These are phyloP conservation scores for Linderina pennispora DNA, from an alignment of 192 early-diverging fungal species.

Conservation along the genomic window DNA sequence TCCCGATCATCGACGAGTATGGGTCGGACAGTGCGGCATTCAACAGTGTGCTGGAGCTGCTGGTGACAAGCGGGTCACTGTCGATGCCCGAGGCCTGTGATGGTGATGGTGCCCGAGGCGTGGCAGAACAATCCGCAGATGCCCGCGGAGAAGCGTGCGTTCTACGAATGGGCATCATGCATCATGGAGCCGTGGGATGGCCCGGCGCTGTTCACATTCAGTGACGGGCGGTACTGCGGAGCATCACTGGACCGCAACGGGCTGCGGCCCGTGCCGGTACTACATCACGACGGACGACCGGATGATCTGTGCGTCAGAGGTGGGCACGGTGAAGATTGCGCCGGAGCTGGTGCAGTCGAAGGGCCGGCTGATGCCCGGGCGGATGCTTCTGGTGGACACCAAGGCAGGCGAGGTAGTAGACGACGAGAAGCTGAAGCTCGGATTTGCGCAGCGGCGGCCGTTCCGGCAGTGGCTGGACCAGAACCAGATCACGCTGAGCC, in stretches of 20 bases:
- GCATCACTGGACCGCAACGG: slow-evolving; percentile 99
- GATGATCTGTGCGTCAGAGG: slow-evolving; percentile 98
- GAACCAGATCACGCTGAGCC: slow-evolving; percentile 70
- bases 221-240: slow-evolving; percentile 94
- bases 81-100: slow-evolving; percentile 92
- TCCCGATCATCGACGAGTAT: slow-evolving; percentile 92
- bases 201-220: slow-evolving; percentile 95
- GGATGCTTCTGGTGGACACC: slow-evolving; percentile 97
- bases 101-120: slow-evolving; percentile 99
- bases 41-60: slow-evolving; percentile 93
- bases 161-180: slow-evolving; percentile 97
- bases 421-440: slow-evolving; percentile 82
- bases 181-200: slow-evolving; percentile 99
- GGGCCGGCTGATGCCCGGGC: slow-evolving; percentile 93
- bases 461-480: slow-evolving; percentile 83
- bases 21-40: slow-evolving; percentile 96
- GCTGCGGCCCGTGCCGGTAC: slow-evolving; percentile 95
- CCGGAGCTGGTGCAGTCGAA: slow-evolving; percentile 76
- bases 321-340: slow-evolving; percentile 82
- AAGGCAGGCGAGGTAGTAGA: slow-evolving; percentile 83
- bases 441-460: slow-evolving; percentile 60
- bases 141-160: slow-evolving; percentile 77
- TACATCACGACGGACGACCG: slow-evolving; percentile 86
- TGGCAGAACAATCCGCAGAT: slow-evolving; percentile 89
- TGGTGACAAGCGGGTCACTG: slow-evolving; percentile 85